Base-by-base conservation (phyloP, 192 early-diverging fungal species). In the Diversispora eburnea region DNA sequence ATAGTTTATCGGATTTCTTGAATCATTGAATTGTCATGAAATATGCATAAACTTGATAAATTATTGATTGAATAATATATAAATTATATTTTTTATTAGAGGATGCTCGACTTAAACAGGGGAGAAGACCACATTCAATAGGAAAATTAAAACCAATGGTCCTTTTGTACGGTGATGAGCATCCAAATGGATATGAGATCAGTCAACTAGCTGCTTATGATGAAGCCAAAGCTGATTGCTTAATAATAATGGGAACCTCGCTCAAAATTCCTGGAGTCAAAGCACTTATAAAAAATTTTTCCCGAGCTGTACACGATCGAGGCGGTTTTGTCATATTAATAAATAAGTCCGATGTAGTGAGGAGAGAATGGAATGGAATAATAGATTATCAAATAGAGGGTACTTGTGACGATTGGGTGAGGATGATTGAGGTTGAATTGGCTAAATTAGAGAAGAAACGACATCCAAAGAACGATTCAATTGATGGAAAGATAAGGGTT, bases 91-190 rank as follows among this genome's bases (percentile, higher is more conserved):
- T 51, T 12, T 51, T 51, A 55, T 45, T 20, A 61, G 83, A 84
- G 41, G 71, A 77, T 10, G 83, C 80, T 19, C 82, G 93, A 39
- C 72, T 73, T 17, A 79, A 83, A 22, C 76, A 81, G 17, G 97
- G 97, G 19, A 95, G 95, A 77, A 85, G 97, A 67, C 78, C 84
- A 15, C 70, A 92, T 2, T 80, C 89, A 6, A 82, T 89, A 8
- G 97, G 97, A 8, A 87, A 88, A 5, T 73, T 99, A 41, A 83
- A 96, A 74, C 97, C 97, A 19, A 91, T 92, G 75, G 92, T 99
- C 81, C 94, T 99, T 4, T 80, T 99, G 4, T 99, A 99, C 85
- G 96, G 97, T 74, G 97, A 99, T 77, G 84, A 90, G 69, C 94
- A 96, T 77, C 78, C 88, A 0, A 74, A 86, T 68, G 93, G 91